These are phyloP conservation scores for Neurospora hispaniola DNA, from an alignment of 495 filamentous ascomycete species.

Conservation along the genomic window DNA sequence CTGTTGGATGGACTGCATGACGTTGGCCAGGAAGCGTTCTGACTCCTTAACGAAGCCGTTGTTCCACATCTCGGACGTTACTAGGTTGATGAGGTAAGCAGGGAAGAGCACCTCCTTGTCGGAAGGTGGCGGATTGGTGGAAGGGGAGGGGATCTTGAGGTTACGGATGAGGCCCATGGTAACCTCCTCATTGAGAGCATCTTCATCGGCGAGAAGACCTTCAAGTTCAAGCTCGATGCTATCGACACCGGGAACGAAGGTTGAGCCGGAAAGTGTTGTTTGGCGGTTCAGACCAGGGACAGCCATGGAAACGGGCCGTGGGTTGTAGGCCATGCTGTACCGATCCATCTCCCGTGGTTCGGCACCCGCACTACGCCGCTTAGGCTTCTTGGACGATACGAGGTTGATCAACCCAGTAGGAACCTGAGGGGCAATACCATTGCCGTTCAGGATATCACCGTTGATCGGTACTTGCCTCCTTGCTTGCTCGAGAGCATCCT, in stretches of 20 bases:
- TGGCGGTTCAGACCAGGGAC: conserved; percentile 53
- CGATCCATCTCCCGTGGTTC: conserved; percentile 73
- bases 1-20: conserved; percentile 99
- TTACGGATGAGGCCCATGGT: conserved; percentile 92
- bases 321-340: conserved; percentile 86
- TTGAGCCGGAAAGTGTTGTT: conserved; percentile 49
- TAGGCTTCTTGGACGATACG: conserved; percentile 94
- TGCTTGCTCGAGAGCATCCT: conserved; percentile 84
- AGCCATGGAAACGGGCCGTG: conserved; percentile 90
- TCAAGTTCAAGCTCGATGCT: conserved; percentile 91
- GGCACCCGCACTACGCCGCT: conserved; percentile 87
- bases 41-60: conserved; percentile 99
- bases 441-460: conserved; percentile 65
- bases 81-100: conserved; percentile 96
- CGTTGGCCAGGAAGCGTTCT: conserved; percentile 94
- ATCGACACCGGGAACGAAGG: conserved; percentile 68
- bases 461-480: conserved; percentile 53
- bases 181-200: conserved; percentile 90
- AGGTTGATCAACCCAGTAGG: conserved; percentile 84
- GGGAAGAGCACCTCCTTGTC: conserved; percentile 99
- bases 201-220: conserved; percentile 86
- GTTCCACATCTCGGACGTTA: conserved; percentile 99
- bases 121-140: conserved; percentile 71
- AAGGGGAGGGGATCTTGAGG: conserved; percentile 84
- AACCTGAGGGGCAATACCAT: conserved; percentile 34